Evolutionary conservation across 768 basidiomycete species (phyloP).

Genomic region (Kwoniella sp.): DNA sequence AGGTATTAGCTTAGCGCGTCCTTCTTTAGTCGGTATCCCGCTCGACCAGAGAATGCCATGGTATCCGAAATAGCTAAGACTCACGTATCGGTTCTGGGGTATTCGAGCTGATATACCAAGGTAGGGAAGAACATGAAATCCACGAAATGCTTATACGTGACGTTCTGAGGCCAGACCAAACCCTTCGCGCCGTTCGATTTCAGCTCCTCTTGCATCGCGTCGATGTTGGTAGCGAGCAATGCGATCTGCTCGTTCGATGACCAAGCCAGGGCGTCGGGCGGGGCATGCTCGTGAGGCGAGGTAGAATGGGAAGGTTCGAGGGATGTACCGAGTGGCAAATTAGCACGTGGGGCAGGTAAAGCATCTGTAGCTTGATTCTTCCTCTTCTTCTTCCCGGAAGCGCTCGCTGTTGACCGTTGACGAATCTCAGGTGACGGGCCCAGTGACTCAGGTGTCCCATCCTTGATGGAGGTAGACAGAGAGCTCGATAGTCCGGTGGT

Average conservation of each 20-base stretch:
- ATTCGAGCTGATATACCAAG: constrained; percentile 94
- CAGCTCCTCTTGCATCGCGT: constrained; percentile 75
- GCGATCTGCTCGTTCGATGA: constrained; percentile 71
- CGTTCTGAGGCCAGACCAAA: constrained; percentile 81
- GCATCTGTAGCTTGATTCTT: constrained; percentile 30
- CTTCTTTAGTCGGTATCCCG: no score
- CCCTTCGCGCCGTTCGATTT: constrained; percentile 65
- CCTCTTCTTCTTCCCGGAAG: constrained; percentile 4
- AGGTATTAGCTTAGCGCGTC: no score
- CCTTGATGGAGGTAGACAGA: constrained; percentile 5
- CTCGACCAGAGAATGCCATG: no score
- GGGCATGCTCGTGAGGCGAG: constrained; percentile 35
- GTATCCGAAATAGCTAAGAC: no score
- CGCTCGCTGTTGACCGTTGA: not conserved
- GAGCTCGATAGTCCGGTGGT: not conserved
- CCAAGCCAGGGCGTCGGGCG: constrained; percentile 60
- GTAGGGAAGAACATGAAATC: constrained; percentile 87
- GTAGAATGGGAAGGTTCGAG: constrained; percentile 51
- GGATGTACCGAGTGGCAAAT: constrained; percentile 49
- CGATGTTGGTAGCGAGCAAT: constrained; percentile 71
- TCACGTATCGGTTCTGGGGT: constrained; percentile 82
- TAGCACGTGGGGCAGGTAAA: constrained; percentile 32
- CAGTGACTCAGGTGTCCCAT: constrained; percentile 14
- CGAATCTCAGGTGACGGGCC: constrained; percentile 19
- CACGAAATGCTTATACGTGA: constrained; percentile 77